These are phyloP conservation scores for Dothidotthia symphoricarpi DNA, from an alignment of 2,329 filamentous ascomycete species.

Conservation along the genomic window DNA sequence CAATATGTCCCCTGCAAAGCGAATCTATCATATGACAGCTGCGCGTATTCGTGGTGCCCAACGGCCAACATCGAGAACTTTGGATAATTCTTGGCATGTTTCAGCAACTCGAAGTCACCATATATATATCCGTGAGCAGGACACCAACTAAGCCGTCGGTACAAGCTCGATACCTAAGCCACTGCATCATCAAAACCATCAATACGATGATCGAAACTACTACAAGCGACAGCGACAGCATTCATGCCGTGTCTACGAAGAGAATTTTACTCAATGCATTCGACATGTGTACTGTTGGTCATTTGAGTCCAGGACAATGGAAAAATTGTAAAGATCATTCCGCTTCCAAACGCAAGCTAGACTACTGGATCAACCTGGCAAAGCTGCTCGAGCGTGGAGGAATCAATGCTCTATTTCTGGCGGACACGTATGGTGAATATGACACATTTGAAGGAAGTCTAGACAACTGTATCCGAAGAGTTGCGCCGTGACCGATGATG, in stretches of 20 bases:
- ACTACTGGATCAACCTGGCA: slow-evolving; percentile 65
- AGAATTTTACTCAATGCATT: slow-evolving; percentile 64
- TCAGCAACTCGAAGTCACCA: too few species aligned
- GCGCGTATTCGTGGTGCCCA: too few species aligned
- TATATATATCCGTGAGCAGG: too few species aligned
- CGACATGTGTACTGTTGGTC: slow-evolving; percentile 64
- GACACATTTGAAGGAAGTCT: slow-evolving; percentile 61
- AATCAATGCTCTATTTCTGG: slow-evolving; percentile 65
- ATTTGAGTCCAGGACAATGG: slow-evolving; percentile 66
- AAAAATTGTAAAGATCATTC: slow-evolving; percentile 64
- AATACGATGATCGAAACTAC: slow-evolving; percentile 15
- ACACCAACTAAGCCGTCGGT: too few species aligned
- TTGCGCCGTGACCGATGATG: slow-evolving; percentile 64
- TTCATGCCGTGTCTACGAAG: slow-evolving; percentile 42
- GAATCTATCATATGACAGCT: too few species aligned
- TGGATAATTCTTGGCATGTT: too few species aligned
- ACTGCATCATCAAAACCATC: too few species aligned
- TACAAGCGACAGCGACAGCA: slow-evolving; percentile 8
- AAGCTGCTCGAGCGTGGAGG: slow-evolving; percentile 61
- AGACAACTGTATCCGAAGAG: slow-evolving; percentile 61
- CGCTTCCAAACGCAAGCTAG: slow-evolving; percentile 58
- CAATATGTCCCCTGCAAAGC: too few species aligned
- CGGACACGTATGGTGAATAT: slow-evolving; percentile 64
- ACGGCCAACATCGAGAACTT: too few species aligned
- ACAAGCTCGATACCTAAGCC: too few species aligned